Base-by-base conservation (phyloP, 169 alveolate genomes). In the Cyclospora cayetanensis region DNA sequence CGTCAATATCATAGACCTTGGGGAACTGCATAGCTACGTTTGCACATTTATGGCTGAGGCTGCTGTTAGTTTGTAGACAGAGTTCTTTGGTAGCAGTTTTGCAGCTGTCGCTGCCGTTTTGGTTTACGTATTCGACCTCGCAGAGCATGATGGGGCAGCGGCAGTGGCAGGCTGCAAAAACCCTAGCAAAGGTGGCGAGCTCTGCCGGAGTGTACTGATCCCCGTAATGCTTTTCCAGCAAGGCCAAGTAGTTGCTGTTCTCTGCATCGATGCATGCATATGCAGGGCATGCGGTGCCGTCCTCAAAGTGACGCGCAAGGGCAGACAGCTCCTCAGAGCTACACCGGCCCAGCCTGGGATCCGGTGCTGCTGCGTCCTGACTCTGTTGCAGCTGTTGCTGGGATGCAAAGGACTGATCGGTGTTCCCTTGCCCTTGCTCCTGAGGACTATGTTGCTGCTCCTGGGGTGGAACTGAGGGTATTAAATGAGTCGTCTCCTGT, bases 161-260 rank as follows among this genome's bases (percentile, higher is more conserved):
- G 70, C 91, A 85, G 65, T 85, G 53, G 52, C 91, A 85, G 2
- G 91, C 91, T 4, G 91, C 91, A 34, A 85, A 65, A 4, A 85
- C 41, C 29, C 91, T 83, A 18, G 91, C 91, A 1, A 65, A 29
- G 18, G 46, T 83, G 27, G 72, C 91, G n/a, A 43, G 80, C 34
- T 35, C 82, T 20, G 41, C 52, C 11, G 39, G 55, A 20, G 9
- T 50, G 80, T 39, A 85, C 29, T 55, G 18, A 0, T 50, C 29
- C 0, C 76, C 53, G 65, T 85, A 85, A 65, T 85, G 91, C 70
- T 85, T 37, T 50, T 85, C 52, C 15, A 85, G 72, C 3, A 46
- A 41, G 39, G 22, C 82, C 22, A 31, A 41, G 25, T 55, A 85
- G 22, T 65, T 50, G 27, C 27, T 12, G 25, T 83, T 74, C 37